A percentile compares a stretch with the other conserved stretches of the same genome.
Conservation (phyloP, 2,329 filamentous ascomycete species). For the Tricladium varicosporioides region DNA sequence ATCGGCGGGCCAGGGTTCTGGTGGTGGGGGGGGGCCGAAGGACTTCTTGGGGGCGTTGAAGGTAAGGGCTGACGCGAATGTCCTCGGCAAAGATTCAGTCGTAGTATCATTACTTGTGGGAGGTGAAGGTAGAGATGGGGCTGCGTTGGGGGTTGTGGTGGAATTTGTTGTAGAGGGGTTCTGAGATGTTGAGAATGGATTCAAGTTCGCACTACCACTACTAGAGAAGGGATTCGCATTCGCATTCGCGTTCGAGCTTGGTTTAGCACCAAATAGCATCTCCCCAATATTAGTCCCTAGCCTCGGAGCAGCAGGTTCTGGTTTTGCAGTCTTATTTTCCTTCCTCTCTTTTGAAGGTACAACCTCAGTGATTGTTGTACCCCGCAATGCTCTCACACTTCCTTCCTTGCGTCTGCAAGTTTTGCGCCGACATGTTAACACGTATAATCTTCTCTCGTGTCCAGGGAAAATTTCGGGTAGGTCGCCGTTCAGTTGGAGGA, state of each 20-base stretch:
- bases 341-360: conserved; percentile 17
- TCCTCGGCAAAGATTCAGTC: conserved; percentile 48
- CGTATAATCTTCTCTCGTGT: conserved; percentile 83
- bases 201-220: conserved; percentile 39
- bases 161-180: conserved; percentile 46
- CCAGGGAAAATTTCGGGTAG: conserved; percentile 81
- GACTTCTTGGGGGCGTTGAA: conserved; percentile 56
- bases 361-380: conserved; percentile 49
- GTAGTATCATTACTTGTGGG: conserved; percentile 6
- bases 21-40: conserved; percentile 38
- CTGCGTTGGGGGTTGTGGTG: conserved; percentile 30
- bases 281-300: conserved; percentile 53
- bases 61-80: conserved; percentile 74
- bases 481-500: conserved; percentile 89
- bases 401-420: conserved; percentile 80
- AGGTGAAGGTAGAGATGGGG: conserved; percentile 36
- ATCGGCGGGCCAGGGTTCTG: conserved; percentile 73
- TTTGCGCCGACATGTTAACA: conserved; percentile 78
- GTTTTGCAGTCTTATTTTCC: conserved; percentile 31
- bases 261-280: conserved; percentile 66
- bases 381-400: conserved; percentile 73
- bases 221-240: conserved; percentile 67
- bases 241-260: conserved; percentile 38
- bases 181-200: conserved; percentile 54
- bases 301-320: conserved; percentile 25